Percentiles rank a stretch among this genome's conserved stretches.
phyloP scores from a whole-genome alignment of 78 protist species.

The Acrasis kona region DNA sequence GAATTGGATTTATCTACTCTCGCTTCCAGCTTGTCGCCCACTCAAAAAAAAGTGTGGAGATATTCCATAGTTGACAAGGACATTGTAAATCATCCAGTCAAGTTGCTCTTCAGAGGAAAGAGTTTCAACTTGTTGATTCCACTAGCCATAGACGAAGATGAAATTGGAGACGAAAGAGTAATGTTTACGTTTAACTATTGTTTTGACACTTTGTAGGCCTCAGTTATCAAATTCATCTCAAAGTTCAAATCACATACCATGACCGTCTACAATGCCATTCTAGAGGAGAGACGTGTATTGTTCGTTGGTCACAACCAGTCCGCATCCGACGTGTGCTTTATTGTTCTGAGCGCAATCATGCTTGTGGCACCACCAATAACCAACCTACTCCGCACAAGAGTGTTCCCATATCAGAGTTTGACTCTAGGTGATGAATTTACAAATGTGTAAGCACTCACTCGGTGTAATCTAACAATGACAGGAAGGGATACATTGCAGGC shows the following conservation, averaged over 20 bases:
- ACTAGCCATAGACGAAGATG: no score
- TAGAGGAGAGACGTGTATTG: constrained; percentile 53
- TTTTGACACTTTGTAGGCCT: background rate
- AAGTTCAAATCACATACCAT: constrained; percentile 51
- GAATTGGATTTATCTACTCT: no score
- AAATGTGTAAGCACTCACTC: no score
- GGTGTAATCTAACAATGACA: no score
- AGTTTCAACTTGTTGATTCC: background rate
- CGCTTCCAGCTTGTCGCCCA: background rate
- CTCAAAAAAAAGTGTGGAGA: background rate
- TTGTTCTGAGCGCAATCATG: constrained; percentile 37
- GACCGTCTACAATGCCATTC: constrained; percentile 62
- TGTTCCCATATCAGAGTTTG: background rate
- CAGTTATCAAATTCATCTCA: constrained; percentile 44
- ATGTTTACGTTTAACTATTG: background rate
- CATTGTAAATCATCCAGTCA: background rate
- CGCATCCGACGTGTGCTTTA: constrained; percentile 43
- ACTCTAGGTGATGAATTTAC: no score
- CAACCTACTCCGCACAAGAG: constrained; percentile 20
- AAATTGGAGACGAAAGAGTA: background rate
- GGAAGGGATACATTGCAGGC: no score
- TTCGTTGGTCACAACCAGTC: constrained; percentile 57
- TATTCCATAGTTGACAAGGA: background rate
- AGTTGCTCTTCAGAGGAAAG: background rate
- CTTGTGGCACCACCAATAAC: constrained; percentile 66